A percentile compares a stretch with the other conserved stretches of the same genome.
Conservation (phyloP, 106 monocot genomes). For the Vanilla planifolia region DNA sequence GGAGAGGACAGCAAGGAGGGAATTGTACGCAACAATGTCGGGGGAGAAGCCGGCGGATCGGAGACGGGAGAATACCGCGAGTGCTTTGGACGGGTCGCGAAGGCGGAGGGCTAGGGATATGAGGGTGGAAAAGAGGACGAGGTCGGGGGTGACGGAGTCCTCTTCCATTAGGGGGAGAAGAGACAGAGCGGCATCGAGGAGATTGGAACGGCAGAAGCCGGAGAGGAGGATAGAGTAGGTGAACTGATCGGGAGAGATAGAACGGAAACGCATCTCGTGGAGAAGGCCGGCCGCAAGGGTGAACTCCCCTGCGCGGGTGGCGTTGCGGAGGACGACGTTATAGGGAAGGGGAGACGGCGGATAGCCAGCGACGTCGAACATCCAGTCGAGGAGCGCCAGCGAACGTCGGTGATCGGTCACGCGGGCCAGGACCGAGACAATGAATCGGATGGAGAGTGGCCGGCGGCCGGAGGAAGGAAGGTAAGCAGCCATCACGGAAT, state of each 20-base stretch:
- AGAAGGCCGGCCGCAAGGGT: slow-evolving; percentile 62
- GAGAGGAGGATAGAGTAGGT: slow-evolving; percentile 90
- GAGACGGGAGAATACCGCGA: slow-evolving; percentile 67
- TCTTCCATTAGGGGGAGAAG: slow-evolving; percentile 68
- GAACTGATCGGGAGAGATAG: slow-evolving; percentile 52
- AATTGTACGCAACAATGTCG: slow-evolving; percentile 73
- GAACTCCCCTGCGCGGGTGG: slow-evolving; percentile 52
- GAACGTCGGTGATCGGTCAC: slow-evolving; percentile 61
- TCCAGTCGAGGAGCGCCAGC: slow-evolving; percentile 96
- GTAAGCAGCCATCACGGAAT: slow-evolving; percentile 66
- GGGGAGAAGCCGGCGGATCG: slow-evolving; percentile 30
- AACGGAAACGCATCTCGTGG: slow-evolving; percentile 48
- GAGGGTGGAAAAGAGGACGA: slow-evolving; percentile 67
- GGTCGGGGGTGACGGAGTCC: slow-evolving; percentile 47
- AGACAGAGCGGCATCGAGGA: slow-evolving; percentile 57
- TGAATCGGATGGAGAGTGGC: slow-evolving; percentile 68
- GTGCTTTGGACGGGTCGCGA: slow-evolving; percentile 69
- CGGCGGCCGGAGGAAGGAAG: slow-evolving; percentile 1
- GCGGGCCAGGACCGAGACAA: slow-evolving; percentile 70
- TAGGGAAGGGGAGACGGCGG: slow-evolving; percentile 49
- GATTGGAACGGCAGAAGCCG: slow-evolving; percentile 54
- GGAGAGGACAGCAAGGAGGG: slow-evolving; percentile 46
- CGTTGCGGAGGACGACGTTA: slow-evolving; percentile 83
- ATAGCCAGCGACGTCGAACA: slow-evolving; percentile 49
- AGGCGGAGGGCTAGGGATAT: slow-evolving; percentile 57